phyloP scores from a whole-genome alignment of 2,329 filamentous ascomycete species.

The Pyrenophora tritici-repentis region DNA sequence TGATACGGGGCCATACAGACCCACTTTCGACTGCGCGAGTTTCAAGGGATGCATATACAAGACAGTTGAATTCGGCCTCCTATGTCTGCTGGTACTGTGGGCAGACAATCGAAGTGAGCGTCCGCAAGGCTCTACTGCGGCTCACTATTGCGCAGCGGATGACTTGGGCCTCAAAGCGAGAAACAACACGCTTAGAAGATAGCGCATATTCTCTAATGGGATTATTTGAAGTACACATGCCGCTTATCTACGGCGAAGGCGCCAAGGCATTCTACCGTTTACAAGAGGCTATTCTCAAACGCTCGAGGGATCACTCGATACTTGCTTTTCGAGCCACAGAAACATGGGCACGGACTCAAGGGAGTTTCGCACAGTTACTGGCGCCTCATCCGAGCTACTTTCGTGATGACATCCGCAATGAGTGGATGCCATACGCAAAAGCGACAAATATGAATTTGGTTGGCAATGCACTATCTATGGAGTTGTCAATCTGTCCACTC shows the following conservation, averaged over 20 bases:
- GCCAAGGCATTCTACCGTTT: conserved; percentile 23
- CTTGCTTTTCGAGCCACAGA: not conserved
- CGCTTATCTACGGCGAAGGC: conserved; percentile 15
- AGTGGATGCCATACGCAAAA: not conserved
- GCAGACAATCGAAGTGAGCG: too few species aligned
- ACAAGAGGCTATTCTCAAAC: conserved; percentile 20
- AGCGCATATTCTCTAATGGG: conserved; percentile 37
- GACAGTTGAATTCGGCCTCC: too few species aligned
- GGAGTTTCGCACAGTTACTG: not conserved
- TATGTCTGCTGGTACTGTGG: too few species aligned
- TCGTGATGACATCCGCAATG: not conserved
- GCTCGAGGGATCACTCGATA: not conserved
- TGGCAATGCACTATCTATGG: not conserved
- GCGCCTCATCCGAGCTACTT: not conserved
- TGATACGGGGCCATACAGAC: not conserved
- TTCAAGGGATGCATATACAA: not conserved
- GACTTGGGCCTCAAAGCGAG: conserved; percentile 10
- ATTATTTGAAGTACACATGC: conserved; percentile 27
- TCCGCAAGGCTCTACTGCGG: too few species aligned
- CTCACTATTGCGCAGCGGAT: conserved; percentile 12
- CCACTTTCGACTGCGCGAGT: not conserved
- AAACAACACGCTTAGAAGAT: conserved; percentile 30
- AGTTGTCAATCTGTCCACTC: not conserved
- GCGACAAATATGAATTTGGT: not conserved
- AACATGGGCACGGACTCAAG: too few species aligned